Conservation (phyloP, 352 stramenopile genomes). For the Thalassiosira hispida region DNA sequence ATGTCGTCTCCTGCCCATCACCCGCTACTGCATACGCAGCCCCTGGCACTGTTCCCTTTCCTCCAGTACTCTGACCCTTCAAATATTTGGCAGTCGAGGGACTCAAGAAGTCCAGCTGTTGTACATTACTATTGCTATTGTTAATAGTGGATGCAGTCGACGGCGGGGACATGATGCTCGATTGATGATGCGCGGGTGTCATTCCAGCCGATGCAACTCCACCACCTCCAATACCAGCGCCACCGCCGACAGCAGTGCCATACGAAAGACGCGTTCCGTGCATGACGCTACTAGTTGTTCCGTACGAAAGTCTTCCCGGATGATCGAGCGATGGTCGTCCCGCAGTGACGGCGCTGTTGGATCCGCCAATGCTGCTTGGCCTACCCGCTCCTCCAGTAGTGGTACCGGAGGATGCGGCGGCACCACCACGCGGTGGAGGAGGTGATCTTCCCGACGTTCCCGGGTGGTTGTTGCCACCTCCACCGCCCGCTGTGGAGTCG, state of each 20-base stretch:
- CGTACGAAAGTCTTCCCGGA: too few relatives aligned
- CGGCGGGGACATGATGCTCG: neutral
- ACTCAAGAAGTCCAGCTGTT: too few relatives aligned
- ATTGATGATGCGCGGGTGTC: too few relatives aligned
- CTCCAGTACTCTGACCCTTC: too few relatives aligned
- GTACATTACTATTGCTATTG: neutral
- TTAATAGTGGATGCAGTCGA: constrained; percentile 12
- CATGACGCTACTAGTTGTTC: too few relatives aligned
- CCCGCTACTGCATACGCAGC: neutral
- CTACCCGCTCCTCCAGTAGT: neutral
- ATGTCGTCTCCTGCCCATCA: neutral
- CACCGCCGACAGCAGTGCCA: too few relatives aligned
- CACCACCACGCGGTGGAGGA: neutral
- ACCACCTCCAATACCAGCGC: too few relatives aligned
- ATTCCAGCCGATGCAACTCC: too few relatives aligned
- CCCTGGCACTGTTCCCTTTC: neutral
- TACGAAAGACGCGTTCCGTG: too few relatives aligned
- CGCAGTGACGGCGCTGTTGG: too few relatives aligned
- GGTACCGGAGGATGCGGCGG: neutral
- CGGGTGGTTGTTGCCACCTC: neutral
- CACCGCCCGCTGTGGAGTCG: neutral
- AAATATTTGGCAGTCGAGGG: constrained; percentile 24
- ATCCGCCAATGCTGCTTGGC: too few relatives aligned
- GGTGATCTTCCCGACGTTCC: constrained; percentile 29
- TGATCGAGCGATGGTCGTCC: too few relatives aligned